Percentiles rank a stretch among this genome's conserved stretches.
Evolutionary conservation across 768 basidiomycete species (phyloP).

Genomic region (Lentinula boryana): DNA sequence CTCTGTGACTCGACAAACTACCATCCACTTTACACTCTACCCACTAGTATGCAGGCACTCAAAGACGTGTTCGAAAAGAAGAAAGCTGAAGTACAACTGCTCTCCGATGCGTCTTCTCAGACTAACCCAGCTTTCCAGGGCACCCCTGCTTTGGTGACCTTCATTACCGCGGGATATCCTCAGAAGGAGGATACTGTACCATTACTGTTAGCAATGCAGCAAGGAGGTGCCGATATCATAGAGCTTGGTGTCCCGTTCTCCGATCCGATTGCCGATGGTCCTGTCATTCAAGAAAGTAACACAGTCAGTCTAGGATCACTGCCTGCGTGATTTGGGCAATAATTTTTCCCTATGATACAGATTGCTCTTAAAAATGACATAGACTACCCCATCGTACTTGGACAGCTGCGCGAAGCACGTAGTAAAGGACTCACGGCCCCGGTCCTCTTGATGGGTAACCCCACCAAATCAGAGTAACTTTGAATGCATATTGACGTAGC

Average conservation of each 20-base stretch:
- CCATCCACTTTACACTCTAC: background rate
- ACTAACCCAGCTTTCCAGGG: conserved; percentile 29
- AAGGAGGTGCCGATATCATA: conserved; percentile 90
- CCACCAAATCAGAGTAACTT: background rate
- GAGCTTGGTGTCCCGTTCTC: conserved; percentile 96
- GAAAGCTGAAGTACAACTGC: conserved; percentile 40
- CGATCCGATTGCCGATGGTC: conserved; percentile 95
- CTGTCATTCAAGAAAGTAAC: conserved; percentile 88
- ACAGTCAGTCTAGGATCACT: conserved; percentile 52
- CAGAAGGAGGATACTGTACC: conserved; percentile 74
- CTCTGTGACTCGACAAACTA: background rate
- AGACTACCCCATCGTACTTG: conserved; percentile 71
- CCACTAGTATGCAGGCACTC: conserved; percentile 57
- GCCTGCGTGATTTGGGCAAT: background rate
- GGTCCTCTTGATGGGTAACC: conserved; percentile 88
- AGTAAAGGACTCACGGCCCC: conserved; percentile 78
- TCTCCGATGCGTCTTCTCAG: background rate
- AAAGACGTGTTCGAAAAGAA: conserved; percentile 66
- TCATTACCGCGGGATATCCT: conserved; percentile 94
- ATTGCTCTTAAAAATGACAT: conserved; percentile 78
- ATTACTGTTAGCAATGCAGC: conserved; percentile 86
- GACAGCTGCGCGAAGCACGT: conserved; percentile 72
- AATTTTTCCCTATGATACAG: conserved; percentile 31
- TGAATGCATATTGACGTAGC: background rate
- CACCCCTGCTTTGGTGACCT: conserved; percentile 68